These are phyloP conservation scores for Apostasia ramifera DNA, from an alignment of 106 monocot genomes.

Conservation along the genomic window DNA sequence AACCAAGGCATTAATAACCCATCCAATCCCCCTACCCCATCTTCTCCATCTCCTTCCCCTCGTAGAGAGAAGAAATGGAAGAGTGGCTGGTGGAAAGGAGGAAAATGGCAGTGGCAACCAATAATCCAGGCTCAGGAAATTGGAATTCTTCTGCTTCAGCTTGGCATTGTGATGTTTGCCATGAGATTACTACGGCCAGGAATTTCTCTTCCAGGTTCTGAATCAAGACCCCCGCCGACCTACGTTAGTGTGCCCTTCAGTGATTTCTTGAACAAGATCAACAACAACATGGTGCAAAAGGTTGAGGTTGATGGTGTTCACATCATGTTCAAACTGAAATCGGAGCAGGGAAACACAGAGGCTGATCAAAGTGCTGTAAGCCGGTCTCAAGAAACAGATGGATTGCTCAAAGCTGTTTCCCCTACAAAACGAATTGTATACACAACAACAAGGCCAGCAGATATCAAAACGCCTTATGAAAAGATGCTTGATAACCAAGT, in stretches of 20 bases:
- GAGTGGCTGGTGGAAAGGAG: constrained; percentile 56
- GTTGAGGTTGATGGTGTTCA: constrained; percentile 97
- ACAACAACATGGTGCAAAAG: constrained; percentile 75
- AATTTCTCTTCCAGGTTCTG: constrained; percentile 69
- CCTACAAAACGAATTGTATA: constrained; percentile 78
- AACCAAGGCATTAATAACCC: constrained; percentile 10
- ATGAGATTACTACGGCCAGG: constrained; percentile 76
- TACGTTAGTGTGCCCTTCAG: constrained; percentile 83
- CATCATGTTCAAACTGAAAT: constrained; percentile 70
- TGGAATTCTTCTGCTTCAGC: constrained; percentile 66
- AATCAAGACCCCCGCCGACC: constrained; percentile 44
- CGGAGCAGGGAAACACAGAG: constrained; percentile 19
- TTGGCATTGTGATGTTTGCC: constrained; percentile 84
- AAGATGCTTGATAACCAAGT: constrained; percentile 96
- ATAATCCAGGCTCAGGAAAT: constrained; percentile 76
- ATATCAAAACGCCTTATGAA: constrained; percentile 97
- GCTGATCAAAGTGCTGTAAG: constrained; percentile 19
- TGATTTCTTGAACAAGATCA: constrained; percentile 87
- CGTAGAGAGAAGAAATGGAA: constrained; percentile 47
- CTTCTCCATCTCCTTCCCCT: constrained; percentile 23
- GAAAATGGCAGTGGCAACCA: constrained; percentile 85
- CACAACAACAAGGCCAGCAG: constrained; percentile 73
- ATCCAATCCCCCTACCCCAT: background rate
- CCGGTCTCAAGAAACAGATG: constrained; percentile 46
- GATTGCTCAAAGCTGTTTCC: constrained; percentile 28